Base-by-base conservation (phyloP, 805 yeast genomes). In the Candida ortonii region DNA sequence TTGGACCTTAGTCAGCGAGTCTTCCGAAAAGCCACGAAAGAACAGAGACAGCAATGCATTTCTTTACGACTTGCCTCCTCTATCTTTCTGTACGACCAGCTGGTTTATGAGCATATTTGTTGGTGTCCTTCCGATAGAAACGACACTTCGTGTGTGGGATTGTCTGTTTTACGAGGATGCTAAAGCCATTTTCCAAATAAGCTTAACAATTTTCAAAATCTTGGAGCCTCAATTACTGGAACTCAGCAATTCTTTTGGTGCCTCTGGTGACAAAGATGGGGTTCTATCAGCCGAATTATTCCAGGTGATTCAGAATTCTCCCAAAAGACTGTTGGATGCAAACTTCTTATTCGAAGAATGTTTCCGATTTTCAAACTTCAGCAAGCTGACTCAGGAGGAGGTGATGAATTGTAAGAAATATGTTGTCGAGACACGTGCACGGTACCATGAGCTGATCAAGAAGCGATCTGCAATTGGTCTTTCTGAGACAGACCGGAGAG, bases 31-130 rank as follows among this genome's bases (percentile, higher is more conserved):
- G 17, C 60, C 25, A 70, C 65, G 32, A 19, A 27, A 38, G 30
- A 29, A 30, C 15, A 38, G 36, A n/a, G 39, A 40, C 30, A 50
- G 46, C 33, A 52, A 53, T 60, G 49, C 69, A 72, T 51, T 79
- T 85, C 68, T 90, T 20, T 70, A 76, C 11, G 80, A 83, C 46
- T 62, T 89, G 27, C 97, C 98, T 1, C 95, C 97, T 2, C 73
- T 93, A 4, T 84, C 96, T 1, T 68, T 93, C 28, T 93, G 95
- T 47, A 93, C 97, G 1, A 90, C 96, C 0, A 80, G 95, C 35
- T 93, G 98, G 98, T 93, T 93, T 55, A 90, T 93, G 97, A 84
- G 96, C 50, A 75, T 86, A n/a, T 93, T 84, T 61, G 87, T 93
- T 22, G 96, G 95, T 0, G 78, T 82, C 1, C 61, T 93, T 16